phyloP scores from a whole-genome alignment of 2,329 filamentous ascomycete species.

The Fusarium ambrosium region DNA sequence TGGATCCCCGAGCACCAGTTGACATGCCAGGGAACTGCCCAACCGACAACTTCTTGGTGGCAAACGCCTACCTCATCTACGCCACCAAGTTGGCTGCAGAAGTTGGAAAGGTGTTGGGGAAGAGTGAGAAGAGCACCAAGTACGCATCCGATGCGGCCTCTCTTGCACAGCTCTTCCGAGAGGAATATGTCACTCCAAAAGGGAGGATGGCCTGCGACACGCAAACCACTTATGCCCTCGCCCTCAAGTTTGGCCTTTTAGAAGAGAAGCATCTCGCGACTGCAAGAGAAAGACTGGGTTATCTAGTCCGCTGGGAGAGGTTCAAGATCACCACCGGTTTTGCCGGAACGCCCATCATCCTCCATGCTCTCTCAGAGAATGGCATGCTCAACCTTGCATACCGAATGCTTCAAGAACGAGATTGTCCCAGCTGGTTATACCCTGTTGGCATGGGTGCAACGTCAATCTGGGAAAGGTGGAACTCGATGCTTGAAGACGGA shows the following conservation, averaged over 20 bases:
- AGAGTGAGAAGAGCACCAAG: constrained; percentile 47
- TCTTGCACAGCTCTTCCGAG: constrained; percentile 20
- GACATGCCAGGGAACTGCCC: constrained; percentile 52
- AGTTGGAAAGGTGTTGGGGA: constrained; percentile 50
- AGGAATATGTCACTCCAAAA: background rate
- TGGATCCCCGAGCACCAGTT: constrained; percentile 58
- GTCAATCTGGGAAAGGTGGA: constrained; percentile 66
- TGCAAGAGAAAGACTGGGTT: constrained; percentile 46
- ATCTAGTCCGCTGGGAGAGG: constrained; percentile 48
- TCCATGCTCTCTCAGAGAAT: constrained; percentile 10
- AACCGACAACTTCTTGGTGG: constrained; percentile 56
- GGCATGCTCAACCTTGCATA: background rate
- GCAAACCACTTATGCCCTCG: background rate
- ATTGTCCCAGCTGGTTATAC: constrained; percentile 62
- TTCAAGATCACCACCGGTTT: constrained; percentile 58
- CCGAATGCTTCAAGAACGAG: constrained; percentile 59
- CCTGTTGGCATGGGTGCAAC: constrained; percentile 61
- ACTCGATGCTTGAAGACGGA: constrained; percentile 59
- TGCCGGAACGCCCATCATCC: constrained; percentile 56
- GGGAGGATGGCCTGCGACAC: background rate
- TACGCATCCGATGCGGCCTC: constrained; percentile 35
- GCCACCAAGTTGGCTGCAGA: constrained; percentile 54
- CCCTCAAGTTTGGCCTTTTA: constrained; percentile 54
- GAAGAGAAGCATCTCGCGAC: constrained; percentile 52
- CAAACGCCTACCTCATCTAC: constrained; percentile 60